Evolutionary conservation across 1,284 basidiomycete species (phyloP), one percentile per base, ranked within the genome.

Genomic region (Puccinia polysora): DNA sequence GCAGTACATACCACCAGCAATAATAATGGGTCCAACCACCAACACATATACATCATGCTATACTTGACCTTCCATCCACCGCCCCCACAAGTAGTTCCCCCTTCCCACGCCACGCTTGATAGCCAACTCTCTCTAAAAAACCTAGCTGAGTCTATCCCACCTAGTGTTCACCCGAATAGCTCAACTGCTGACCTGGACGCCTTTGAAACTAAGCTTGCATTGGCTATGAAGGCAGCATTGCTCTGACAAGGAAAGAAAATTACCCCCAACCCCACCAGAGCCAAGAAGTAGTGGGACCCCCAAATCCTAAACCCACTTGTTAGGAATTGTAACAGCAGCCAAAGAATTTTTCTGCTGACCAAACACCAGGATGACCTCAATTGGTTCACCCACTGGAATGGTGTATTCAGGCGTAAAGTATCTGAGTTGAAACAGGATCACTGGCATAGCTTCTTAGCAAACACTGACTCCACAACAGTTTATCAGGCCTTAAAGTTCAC

Each of bases 221-320:
- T 23, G 28, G 5, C 25, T 23, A 53, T 28, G 28, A 14, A n/a
- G 20, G 18, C 50, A 2, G 25, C 50, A 53, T 53, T 18, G 50
- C 2, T 53, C 5, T 4, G 5, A 23, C 50, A 53, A 25, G 62
- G 62, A 4, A 64, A 12, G 23, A 25, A 10, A 23, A 23, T 64
- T 1, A 64, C 14, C 3, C 28, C 30, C 1, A 64, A 64, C 45
- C n/a, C 15, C 1, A 2, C 8, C 10, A 64, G 43, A 32, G 20
- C 10, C 23, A 64, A 64, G 32, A 32, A 23, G n/a, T 64, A 45
- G 62, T 49, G 62, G 62, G 62, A 64, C 47, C 20, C 20, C 18
- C n/a, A 18, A 32, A 20, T 47, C 8, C 62, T 64, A 2, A 20
- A 64, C 23, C 62, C 62, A 15, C n/a, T 64, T 1, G 28, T 64